Conservation (phyloP, 345 rosid species). For the Durio zibethinus region DNA sequence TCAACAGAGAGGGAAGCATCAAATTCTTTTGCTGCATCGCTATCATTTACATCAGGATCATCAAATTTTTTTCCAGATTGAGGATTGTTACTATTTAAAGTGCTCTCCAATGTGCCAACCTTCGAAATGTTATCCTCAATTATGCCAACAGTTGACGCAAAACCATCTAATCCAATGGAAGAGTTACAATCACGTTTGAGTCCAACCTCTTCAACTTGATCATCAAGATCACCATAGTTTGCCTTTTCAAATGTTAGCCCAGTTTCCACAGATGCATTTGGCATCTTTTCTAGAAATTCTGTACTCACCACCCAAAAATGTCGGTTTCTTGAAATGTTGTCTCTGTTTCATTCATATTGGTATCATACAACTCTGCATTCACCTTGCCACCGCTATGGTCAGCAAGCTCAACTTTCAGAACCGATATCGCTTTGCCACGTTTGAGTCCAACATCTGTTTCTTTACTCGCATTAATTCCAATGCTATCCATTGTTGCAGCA, state of each 20-base stretch:
- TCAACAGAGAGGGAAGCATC: background rate
- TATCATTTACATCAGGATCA: background rate
- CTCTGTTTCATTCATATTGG: background rate
- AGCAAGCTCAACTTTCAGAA: conserved; percentile 7
- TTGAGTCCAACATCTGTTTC: conserved; percentile 17
- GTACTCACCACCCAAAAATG: background rate
- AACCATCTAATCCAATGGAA: conserved; percentile 1
- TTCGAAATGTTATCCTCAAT: background rate
- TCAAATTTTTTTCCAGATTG: conserved; percentile 1
- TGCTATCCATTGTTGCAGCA: background rate
- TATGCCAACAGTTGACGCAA: background rate
- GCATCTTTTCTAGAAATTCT: background rate
- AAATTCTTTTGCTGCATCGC: background rate
- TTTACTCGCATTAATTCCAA: background rate
- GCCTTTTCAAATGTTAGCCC: background rate
- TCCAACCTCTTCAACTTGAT: background rate
- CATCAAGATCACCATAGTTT: background rate
- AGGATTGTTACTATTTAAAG: background rate
- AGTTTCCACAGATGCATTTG: background rate
- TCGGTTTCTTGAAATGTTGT: conserved; percentile 3
- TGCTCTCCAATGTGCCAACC: background rate
- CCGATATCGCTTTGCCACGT: background rate
- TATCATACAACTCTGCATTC: conserved; percentile 8
- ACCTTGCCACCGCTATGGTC: background rate
- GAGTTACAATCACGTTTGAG: background rate